Evolutionary conservation across 768 basidiomycete species (phyloP), one percentile per base, ranked within the genome.

Genomic region (Mrakia frigida): DNA sequence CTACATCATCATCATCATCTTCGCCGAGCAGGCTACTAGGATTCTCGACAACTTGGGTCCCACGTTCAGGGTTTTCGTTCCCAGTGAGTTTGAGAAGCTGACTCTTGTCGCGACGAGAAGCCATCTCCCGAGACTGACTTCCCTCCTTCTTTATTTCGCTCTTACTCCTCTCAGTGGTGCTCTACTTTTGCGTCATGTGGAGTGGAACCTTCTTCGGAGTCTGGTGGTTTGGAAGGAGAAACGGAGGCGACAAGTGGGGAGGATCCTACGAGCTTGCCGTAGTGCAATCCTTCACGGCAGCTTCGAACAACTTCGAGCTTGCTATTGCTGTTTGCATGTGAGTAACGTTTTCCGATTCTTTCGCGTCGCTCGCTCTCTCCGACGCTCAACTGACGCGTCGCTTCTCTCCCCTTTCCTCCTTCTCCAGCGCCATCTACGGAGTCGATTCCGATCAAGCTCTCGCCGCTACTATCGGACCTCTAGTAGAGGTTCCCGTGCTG

Each of bases 101-200:
- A 10, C 10, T 11, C 14, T 31, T 13, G 46, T 23, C 69, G 28
- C 18, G 41, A 11, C 50, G 6, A 43, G 7, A 46, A n/a, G 23
- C 23, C 5, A 91, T 33, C 84, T 33, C 14, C 35, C 46, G 43
- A 43, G 2, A 9, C 21, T 68, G 23, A 67, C 63, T 28, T 10
- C 6, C 21, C 65, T 23, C 23, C 31, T 14, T 39, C 65, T 2
- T 68, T 3, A 0, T 23, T 25, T 43, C n/a, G 43, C 37, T n/a
- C 21, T 23, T 33, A 33, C 60, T n/a, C n/a, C n/a, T n/a, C n/a
- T 6, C 18, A 63, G 61, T 63, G 61, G 73, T 79, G 39, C n/a
- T 83, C 50, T 94, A 94, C 84, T 93, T 93, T 81, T 74, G 87
- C 61, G 82, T 92, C 82, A 90, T 93, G 88, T 93, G 91, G 90